Conservation (phyloP, 345 rosid genomes). For the Leavenworthia alabamica region DNA sequence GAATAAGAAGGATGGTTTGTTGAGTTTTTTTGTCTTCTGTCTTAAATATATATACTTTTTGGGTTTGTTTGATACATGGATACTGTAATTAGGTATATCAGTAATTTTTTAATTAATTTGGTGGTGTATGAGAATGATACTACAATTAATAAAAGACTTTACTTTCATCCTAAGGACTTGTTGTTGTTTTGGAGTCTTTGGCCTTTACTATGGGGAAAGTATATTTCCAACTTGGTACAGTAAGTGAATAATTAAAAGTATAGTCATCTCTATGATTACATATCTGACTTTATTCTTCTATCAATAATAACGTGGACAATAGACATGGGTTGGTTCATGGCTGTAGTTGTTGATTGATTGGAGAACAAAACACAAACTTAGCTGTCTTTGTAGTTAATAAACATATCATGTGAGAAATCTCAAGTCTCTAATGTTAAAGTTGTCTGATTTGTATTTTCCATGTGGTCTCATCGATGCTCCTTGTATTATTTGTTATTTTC, state of each 20-base stretch:
- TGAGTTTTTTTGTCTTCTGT: neutral
- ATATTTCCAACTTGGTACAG: slow-evolving; percentile 4
- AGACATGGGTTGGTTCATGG: slow-evolving; percentile 14
- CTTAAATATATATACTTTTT: slow-evolving; percentile 15
- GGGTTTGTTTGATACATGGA: slow-evolving; percentile 11
- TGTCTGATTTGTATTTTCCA: neutral
- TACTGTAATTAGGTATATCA: slow-evolving; percentile 34
- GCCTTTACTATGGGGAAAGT: slow-evolving; percentile 17
- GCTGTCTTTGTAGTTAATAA: slow-evolving; percentile 22
- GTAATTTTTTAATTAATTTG: slow-evolving; percentile 33
- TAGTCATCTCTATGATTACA: neutral
- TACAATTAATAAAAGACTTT: slow-evolving; percentile 18
- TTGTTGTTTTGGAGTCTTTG: neutral
- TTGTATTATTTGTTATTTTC: neutral
- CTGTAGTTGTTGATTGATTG: slow-evolving; percentile 18
- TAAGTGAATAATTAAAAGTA: slow-evolving; percentile 5
- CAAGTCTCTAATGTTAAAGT: neutral
- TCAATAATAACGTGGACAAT: slow-evolving; percentile 16
- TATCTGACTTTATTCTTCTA: neutral
- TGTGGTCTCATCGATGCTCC: neutral
- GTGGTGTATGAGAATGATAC: slow-evolving; percentile 28
- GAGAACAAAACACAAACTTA: slow-evolving; percentile 17
- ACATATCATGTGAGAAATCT: neutral
- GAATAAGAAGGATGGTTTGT: slow-evolving; percentile 16
- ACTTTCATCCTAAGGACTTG: neutral